phyloP scores from a whole-genome alignment of 2,329 filamentous ascomycete genomes.

The Sphaerulina musiva region DNA sequence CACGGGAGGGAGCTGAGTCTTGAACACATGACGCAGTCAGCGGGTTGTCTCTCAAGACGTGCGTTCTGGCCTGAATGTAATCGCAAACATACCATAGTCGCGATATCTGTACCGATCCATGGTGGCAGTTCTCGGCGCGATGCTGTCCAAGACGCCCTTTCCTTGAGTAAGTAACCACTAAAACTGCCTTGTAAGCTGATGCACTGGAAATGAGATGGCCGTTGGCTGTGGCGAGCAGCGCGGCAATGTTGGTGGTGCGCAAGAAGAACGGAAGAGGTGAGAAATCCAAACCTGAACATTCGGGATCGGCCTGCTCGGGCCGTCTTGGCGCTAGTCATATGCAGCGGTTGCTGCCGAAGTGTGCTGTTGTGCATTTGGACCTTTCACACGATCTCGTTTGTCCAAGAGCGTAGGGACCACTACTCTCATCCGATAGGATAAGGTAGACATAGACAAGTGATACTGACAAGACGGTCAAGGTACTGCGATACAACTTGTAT shows the following conservation, averaged over 20 bases:
- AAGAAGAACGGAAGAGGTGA: background rate
- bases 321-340: too few relatives aligned
- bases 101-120: slow-evolving; percentile 16
- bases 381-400: too few relatives aligned
- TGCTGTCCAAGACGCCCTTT: slow-evolving; percentile 44
- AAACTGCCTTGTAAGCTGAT: background rate
- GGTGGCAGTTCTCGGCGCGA: slow-evolving; percentile 38
- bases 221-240: background rate
- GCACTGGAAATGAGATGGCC: background rate
- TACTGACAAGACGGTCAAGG: too few relatives aligned
- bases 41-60: slow-evolving; percentile 12
- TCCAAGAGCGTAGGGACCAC: too few relatives aligned
- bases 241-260: background rate
- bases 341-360: too few relatives aligned
- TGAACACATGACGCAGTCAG: slow-evolving; percentile 14
- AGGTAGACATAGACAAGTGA: too few relatives aligned
- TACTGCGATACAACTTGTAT: too few relatives aligned
- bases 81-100: slow-evolving; percentile 17
- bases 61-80: slow-evolving; percentile 11
- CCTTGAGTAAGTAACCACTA: background rate
- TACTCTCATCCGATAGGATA: too few relatives aligned
- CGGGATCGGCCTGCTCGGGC: too few relatives aligned
- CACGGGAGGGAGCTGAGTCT: slow-evolving; percentile 10
- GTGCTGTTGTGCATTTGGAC: too few relatives aligned
- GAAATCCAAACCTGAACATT: too few relatives aligned